A percentile compares a stretch with the other conserved stretches of the same genome.
These are phyloP conservation scores for Lasiodiplodia gonubiensis DNA, from an alignment of 2,329 filamentous ascomycete genomes.

Conservation along the genomic window DNA sequence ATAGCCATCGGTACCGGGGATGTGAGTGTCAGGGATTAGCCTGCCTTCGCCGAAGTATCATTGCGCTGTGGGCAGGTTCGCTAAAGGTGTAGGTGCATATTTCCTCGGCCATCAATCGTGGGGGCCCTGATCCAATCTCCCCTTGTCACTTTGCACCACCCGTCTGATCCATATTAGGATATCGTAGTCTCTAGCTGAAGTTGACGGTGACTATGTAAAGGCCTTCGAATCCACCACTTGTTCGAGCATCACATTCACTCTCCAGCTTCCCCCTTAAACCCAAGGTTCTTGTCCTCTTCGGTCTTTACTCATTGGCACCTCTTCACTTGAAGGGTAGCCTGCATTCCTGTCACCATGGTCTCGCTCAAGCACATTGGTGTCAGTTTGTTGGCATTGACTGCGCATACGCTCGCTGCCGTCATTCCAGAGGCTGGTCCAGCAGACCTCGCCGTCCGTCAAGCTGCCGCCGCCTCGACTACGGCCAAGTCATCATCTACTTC, in stretches of 20 bases:
- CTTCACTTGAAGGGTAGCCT: background rate
- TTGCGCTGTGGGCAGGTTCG: conserved; percentile 8
- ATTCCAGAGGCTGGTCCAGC: conserved; percentile 34
- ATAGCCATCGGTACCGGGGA: conserved; percentile 2
- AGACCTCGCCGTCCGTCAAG: conserved; percentile 11
- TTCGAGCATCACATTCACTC: conserved; percentile 20
- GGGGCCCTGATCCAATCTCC: background rate
- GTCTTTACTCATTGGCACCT: conserved; percentile 14
- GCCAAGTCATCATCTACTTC: conserved; percentile 34
- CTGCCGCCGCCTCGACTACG: conserved; percentile 30
- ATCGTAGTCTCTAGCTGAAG: conserved; percentile 5
- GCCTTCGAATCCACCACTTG: background rate
- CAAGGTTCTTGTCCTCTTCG: background rate
- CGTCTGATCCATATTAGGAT: conserved; percentile 6
- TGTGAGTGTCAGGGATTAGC: conserved; percentile 3
- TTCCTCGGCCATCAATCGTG: conserved; percentile 1
- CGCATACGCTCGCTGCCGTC: conserved; percentile 36
- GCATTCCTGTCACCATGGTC: conserved; percentile 34
- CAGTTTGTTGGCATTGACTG: conserved; percentile 30
- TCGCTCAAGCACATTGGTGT: conserved; percentile 30
- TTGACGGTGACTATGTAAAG: conserved; percentile 18
- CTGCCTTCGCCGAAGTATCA: conserved; percentile 2
- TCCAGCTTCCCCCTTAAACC: background rate
- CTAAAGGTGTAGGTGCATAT: conserved; percentile 6
- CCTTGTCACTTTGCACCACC: conserved; percentile 2